Base-by-base conservation (phyloP, 1,284 basidiomycete genomes). In the Ganoderma lucidum region DNA sequence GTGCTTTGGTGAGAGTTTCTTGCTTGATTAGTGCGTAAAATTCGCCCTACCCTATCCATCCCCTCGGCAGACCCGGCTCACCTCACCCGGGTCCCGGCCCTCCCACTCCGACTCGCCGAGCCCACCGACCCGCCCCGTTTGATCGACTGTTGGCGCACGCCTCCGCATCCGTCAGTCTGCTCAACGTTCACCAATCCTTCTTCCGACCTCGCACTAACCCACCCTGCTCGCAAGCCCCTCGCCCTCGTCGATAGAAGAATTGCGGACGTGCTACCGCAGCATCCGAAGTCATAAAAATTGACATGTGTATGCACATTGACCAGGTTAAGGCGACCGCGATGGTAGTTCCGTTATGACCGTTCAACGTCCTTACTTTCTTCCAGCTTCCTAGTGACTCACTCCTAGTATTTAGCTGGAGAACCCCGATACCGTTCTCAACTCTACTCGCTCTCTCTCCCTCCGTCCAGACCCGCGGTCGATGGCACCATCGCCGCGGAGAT, bases 1-100 rank as follows among this genome's bases (percentile, higher is more conserved):
- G 65, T 68, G 72, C 64, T 73, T 41, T 69, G 48, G 48, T 73
- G 69, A 71, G 71, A 73, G 63, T 65, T 64, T 71, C 62, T 59
- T 51, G 62, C 66, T 55, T 65, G 62, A 72, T 68, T 65, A 58
- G 39, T 63, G 55, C 63, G 66, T 67, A 70, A 70, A 69, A 67
- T 66, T 70, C 37, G 61, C 61, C 64, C 39, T 41, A 53, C 23
- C 23, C 39, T 41, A 53, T 39, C 59, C 56, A 23, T 6, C 37
- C 23, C 45, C 55, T 62, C 67, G 70, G 67, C 66, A 62, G 48
- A 44, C 44, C 19, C 60, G 42, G 41, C 30, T 23, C 23, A 28
- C 60, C 59, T 35, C 8, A 35, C 35, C 35, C 35, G 35, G 35
- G 35, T 35, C 19, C 60, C 60, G 42, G 41, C 30, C 39, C 23